Base-by-base conservation (phyloP, 768 basidiomycete genomes). In the Boletus sensibilis region DNA sequence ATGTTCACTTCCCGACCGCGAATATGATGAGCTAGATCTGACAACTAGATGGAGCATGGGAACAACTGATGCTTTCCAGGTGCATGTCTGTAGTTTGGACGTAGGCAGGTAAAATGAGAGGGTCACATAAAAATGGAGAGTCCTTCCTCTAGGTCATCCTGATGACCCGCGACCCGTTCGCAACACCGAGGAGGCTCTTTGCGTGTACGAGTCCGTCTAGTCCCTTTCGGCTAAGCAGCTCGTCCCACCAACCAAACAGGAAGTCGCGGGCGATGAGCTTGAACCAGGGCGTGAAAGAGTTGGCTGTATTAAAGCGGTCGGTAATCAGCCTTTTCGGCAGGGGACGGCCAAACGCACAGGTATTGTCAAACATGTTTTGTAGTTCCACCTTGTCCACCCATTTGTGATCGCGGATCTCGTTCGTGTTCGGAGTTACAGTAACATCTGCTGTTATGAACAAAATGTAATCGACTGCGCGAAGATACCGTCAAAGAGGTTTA, bases 161-260 rank as follows among this genome's bases (percentile, higher is more conserved):
- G 58, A 93, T 71, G 8, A 94, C 89, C 67, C 83, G 86, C 52
- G 79, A 82, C 11, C 87, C 87, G 60, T 92, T 89, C 6, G 79
- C 88, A 20, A 90, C 62, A 4, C 84, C 88, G 9, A 71, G 74
- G 6, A 84, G 68, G 51, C 65, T 76, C 68, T 78, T 78, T 1
- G 84, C 82, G 4, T 64, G 44, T 11, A 92, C 78, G 23, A 79
- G 76, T 9, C 88, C 90, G 18, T 83, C 65, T 13, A 57, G 61
- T 57, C 77, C 76, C 68, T 77, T 83, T 37, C 90, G 85, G 52
- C 75, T 76, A 59, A 88, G 66, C 41, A 99, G 84, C 58, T 90
- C 87, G 66, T 97, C 94, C 97, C 97, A 99, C 97, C 97, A 99
- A 23, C 91, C 92, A 69, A 95, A 98, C 41, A 99, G 80, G 74